Conservation (phyloP, 78 protist genomes). For the Dictyostelium capitatum region DNA sequence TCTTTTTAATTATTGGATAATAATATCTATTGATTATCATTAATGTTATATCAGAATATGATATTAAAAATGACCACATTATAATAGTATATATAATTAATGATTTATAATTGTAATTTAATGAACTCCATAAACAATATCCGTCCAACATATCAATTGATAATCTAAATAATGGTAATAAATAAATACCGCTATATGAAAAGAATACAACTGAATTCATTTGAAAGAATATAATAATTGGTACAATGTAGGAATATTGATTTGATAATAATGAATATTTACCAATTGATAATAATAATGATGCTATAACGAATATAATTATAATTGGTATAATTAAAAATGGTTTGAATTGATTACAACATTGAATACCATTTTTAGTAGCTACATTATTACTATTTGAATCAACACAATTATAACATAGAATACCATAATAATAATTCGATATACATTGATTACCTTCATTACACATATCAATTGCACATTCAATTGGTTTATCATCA, state of each 20-base stretch:
- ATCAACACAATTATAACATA: background rate
- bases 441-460: background rate
- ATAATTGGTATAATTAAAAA: background rate
- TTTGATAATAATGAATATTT: background rate
- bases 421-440: background rate
- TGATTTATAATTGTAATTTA: background rate
- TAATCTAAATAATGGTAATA: constrained; percentile 7
- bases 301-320: background rate
- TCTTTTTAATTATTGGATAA: background rate
- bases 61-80: background rate
- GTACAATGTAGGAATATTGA: background rate
- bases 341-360: background rate
- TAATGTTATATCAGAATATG: background rate
- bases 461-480: background rate
- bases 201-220: background rate
- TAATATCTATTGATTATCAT: background rate
- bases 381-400: background rate
- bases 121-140: background rate
- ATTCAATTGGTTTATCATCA: background rate
- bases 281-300: background rate
- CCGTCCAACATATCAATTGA: background rate
- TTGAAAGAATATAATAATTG: background rate
- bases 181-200: background rate
- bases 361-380: background rate
- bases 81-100: background rate